A percentile compares a stretch with the other conserved stretches of the same genome.
Conservation (phyloP, 2,329 filamentous ascomycete species). For the Beauveria rudraprayagi region DNA sequence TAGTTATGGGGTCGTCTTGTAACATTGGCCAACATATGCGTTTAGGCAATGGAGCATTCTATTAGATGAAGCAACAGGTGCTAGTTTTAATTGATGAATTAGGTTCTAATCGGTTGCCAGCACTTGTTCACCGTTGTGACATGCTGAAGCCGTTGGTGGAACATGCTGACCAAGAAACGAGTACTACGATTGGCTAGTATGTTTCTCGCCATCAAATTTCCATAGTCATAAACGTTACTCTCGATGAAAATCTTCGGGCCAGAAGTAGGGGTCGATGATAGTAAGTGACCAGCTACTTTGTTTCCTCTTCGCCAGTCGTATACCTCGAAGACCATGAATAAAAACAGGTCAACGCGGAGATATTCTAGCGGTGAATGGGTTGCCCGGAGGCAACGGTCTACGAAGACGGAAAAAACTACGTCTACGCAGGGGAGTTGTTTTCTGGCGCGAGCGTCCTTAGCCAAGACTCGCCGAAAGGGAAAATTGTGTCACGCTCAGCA, state of each 20-base stretch:
- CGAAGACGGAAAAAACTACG: not conserved
- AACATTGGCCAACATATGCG: slow-evolving; percentile 1
- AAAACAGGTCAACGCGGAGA: slow-evolving; percentile 70
- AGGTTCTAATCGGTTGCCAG: not conserved
- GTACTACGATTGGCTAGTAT: slow-evolving; percentile 24
- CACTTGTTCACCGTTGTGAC: not conserved
- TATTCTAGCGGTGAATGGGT: slow-evolving; percentile 61
- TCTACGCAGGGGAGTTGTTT: not conserved
- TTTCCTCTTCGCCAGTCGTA: slow-evolving; percentile 84
- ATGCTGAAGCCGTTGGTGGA: not conserved
- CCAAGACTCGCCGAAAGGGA: slow-evolving; percentile 8
- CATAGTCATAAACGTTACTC: slow-evolving; percentile 54
- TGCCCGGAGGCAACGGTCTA: not conserved
- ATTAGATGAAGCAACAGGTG: slow-evolving; percentile 6
- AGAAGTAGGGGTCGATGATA: slow-evolving; percentile 51
- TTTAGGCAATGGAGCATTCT: not conserved
- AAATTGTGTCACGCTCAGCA: slow-evolving; percentile 11
- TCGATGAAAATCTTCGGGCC: slow-evolving; percentile 73
- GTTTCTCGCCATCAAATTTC: slow-evolving; percentile 84
- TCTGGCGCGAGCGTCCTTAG: not conserved
- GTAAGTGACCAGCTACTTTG: slow-evolving; percentile 31
- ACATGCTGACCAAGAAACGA: not conserved
- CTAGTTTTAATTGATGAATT: slow-evolving; percentile 10
- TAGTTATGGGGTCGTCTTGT: not conserved
- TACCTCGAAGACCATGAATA: slow-evolving; percentile 77